These are phyloP conservation scores for Ceratocystis eucalypticola DNA, from an alignment of 2,329 filamentous ascomycete species.

Conservation along the genomic window DNA sequence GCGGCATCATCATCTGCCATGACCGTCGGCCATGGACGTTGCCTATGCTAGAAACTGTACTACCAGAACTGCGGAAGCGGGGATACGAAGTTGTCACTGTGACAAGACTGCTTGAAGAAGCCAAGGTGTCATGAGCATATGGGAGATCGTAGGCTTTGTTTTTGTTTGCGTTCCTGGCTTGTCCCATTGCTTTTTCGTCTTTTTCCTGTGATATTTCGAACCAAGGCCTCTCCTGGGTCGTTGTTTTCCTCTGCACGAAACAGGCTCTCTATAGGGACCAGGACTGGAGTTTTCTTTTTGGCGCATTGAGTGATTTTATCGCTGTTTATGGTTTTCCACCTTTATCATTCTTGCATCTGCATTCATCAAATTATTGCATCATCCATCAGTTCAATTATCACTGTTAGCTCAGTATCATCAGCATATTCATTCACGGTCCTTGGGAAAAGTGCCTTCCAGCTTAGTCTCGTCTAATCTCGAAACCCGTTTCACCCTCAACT, in stretches of 20 bases:
- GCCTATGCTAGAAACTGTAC: slow-evolving; percentile 59
- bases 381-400: not conserved
- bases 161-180: not conserved
- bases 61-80: slow-evolving; percentile 55
- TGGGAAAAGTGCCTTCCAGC: not conserved
- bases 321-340: not conserved
- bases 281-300: slow-evolving; percentile 7
- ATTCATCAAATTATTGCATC: not conserved
- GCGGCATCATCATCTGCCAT: slow-evolving; percentile 74
- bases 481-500: slow-evolving; percentile 54
- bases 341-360: slow-evolving; percentile 10
- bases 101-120: slow-evolving; percentile 44
- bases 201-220: not conserved
- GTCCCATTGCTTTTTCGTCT: not conserved
- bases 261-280: not conserved
- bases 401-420: slow-evolving; percentile 6
- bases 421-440: not conserved
- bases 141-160: not conserved
- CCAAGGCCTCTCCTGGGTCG: not conserved
- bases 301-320: not conserved
- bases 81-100: slow-evolving; percentile 63
- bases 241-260: not conserved
- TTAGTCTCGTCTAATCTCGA: slow-evolving; percentile 39
- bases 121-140: not conserved
- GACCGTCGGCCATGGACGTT: slow-evolving; percentile 71